phyloP scores from a whole-genome alignment of 768 basidiomycete genomes.

The Boletus insuetus region DNA sequence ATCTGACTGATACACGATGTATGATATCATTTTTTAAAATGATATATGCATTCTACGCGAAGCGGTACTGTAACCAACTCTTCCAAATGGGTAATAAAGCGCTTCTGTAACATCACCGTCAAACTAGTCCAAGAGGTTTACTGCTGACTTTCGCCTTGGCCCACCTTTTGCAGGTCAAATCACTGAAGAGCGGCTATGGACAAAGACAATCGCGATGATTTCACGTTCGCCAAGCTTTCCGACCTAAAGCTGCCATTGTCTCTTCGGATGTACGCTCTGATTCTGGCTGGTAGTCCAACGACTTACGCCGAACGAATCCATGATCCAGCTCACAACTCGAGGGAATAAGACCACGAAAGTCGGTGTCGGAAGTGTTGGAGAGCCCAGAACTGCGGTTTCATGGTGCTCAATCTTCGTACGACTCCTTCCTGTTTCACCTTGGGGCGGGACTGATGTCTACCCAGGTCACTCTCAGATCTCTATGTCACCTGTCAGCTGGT shows the following conservation, averaged over 20 bases:
- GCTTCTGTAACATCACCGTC: not conserved
- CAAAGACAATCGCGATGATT: constrained; percentile 76
- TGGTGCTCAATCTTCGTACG: constrained; percentile 76
- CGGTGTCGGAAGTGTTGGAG: constrained; percentile 79
- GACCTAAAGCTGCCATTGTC: constrained; percentile 88
- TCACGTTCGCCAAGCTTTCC: constrained; percentile 88
- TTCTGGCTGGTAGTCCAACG: not conserved
- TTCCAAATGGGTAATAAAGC: constrained; percentile 1
- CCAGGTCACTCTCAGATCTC: constrained; percentile 85
- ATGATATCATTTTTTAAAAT: no score
- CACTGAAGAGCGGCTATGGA: constrained; percentile 38
- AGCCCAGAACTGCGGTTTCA: constrained; percentile 80
- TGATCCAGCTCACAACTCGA: constrained; percentile 74
- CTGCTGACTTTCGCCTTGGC: no score
- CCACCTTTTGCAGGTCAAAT: not conserved
- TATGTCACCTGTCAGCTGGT: constrained; percentile 91
- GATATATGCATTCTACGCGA: no score
- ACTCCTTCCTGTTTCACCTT: constrained; percentile 5
- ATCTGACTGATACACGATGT: no score
- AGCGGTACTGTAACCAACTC: not conserved
- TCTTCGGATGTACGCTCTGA: constrained; percentile 65
- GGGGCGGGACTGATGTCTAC: constrained; percentile 18
- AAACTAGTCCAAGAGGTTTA: not conserved
- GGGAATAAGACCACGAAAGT: constrained; percentile 67
- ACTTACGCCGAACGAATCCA: not conserved